Base-by-base conservation (phyloP, 805 yeast species). In the Kluyveromyces dobzhanskii region DNA sequence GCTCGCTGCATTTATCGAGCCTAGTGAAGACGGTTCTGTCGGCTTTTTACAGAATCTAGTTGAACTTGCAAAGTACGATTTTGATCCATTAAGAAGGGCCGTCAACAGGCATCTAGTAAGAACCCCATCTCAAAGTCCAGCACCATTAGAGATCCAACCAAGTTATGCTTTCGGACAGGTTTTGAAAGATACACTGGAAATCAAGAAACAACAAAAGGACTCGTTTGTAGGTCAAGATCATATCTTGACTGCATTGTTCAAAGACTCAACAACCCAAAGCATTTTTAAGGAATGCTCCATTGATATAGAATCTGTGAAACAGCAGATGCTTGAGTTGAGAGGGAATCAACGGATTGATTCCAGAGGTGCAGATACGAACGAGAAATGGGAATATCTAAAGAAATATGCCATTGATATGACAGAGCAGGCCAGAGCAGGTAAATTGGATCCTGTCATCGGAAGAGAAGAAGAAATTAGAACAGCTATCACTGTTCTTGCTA, bases 381-480 rank as follows among this genome's bases (percentile, higher is more conserved):
- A 82, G 38, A 73, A 81, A 45, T 77, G 74, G 47, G 98, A 92
- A 60, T 92, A 85, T 54, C 68, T 92, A 51, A 66, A 75, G 44
- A 92, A 92, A 59, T 92, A 92, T 61, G 95, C 97, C 43, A 75
- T 82, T 48, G 97, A 92, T 61, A 74, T 92, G 70, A 92, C 98
- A 1, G 94, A 85, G 53, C 78, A 77, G 60, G 98, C 98, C 9
- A 71, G 94, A 48, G 80, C 83, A 57, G 98, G 98, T 57, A 86
- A 85, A 59, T 78, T 92, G 43, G 98, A 92, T 63, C 98, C 98
- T 3, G 98, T 92, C 32, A 92, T 92, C 57, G 98, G 98, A 41
- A 83, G 98, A 67, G 98, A 92, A 62, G 98, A 92, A 64, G 98
- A 92, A 66, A 92, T 92, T 49, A 76, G 97, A 66, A 75, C 97